Percentiles rank a stretch among this genome's conserved stretches.
These are phyloP conservation scores for Russula olivacea DNA, from an alignment of 768 basidiomycete species.

Conservation along the genomic window DNA sequence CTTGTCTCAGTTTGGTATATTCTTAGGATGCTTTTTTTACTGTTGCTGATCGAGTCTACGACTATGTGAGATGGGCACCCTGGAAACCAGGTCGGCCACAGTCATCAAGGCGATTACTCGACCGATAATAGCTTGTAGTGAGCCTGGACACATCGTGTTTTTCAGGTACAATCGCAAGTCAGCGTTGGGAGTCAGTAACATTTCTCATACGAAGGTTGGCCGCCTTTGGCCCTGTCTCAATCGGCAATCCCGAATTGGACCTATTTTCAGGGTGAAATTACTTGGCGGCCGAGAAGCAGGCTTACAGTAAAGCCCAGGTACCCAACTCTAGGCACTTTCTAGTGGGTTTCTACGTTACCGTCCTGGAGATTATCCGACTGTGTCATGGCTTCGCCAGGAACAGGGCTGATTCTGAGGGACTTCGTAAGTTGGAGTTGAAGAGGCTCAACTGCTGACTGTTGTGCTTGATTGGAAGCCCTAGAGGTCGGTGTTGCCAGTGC, in stretches of 20 bases:
- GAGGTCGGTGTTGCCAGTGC: conserved; percentile 55
- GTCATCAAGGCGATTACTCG: background rate
- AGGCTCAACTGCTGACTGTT: background rate
- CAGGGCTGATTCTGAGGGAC: conserved; percentile 33
- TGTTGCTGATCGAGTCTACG: conserved; percentile 9
- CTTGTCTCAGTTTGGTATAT: background rate
- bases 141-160: conserved; percentile 56
- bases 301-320: conserved; percentile 67
- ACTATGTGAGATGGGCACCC: conserved; percentile 67
- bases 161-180: conserved; percentile 72
- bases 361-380: no score
- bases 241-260: background rate
- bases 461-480: conserved; percentile 42
- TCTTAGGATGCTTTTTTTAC: conserved; percentile 30
- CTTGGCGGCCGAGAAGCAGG: conserved; percentile 63
- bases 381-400: no score
- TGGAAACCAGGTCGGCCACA: conserved; percentile 54
- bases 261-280: conserved; percentile 55
- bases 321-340: conserved; percentile 64
- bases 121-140: conserved; percentile 40
- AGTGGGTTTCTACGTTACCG: conserved; percentile 51
- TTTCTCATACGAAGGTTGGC: conserved; percentile 52
- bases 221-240: conserved; percentile 15
- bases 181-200: conserved; percentile 74
- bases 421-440: conserved; percentile 44